Evolutionary conservation across 768 basidiomycete species (phyloP), one percentile per base, ranked within the genome.

Genomic region (Rhodosporidiobolus odoratus): DNA sequence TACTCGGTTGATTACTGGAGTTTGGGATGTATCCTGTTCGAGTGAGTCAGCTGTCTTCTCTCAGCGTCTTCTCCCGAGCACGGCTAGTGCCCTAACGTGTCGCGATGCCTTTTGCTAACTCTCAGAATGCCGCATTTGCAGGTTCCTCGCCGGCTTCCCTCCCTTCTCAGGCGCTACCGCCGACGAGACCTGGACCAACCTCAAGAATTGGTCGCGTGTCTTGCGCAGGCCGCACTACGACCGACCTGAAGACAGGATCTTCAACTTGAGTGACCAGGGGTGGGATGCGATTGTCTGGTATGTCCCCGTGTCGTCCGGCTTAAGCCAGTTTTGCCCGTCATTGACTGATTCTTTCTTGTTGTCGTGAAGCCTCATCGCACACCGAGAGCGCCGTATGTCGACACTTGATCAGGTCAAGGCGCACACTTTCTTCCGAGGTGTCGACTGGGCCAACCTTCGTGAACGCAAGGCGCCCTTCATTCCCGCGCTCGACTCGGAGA

Each of bases 1-100:
- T 97, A 89, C 80, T 91, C 91, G 0, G 96, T 98, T 58, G 96
- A 99, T 81, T 98, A 90, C 76, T 98, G 96, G 96, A 95, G 92
- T 1, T 85, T 99, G 13, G 96, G 96, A 10, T 98, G 96, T 80
- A 98, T 99, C 76, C 82, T 99, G 34, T 99, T 97, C 81, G 96
- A 99, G 82, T 82, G 78, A n/a, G n/a, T n/a, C n/a, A n/a, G n/a
- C n/a, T n/a, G n/a, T n/a, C n/a, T 34, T 40, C 41, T 54, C 50
- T 34, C 60, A 10, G 6, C 4, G 21, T 5, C n/a, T 48, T 23
- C 7, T 25, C 37, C 64, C 15, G 4, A 30, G 34, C 8, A 15
- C 13, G 12, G 9, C 12, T n/a, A 50, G 48, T 25, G 48, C 23
- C 8, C 48, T 17, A 50, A 43, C n/a, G n/a, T n/a, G n/a, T n/a